These are phyloP conservation scores for Venturia asperata DNA, from an alignment of 2,329 filamentous ascomycete species.

Conservation along the genomic window DNA sequence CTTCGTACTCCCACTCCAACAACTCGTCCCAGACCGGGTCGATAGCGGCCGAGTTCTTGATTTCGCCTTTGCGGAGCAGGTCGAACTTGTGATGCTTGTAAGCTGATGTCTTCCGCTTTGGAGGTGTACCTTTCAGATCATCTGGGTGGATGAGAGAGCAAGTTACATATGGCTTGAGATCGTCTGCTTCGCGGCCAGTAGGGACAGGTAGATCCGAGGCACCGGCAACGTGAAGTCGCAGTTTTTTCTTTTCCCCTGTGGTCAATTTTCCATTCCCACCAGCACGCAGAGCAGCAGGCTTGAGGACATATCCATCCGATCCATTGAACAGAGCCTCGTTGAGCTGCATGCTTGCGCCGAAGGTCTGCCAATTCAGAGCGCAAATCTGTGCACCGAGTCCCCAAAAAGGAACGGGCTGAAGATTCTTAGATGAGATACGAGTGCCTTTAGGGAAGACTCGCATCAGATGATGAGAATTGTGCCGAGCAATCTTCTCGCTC, in stretches of 20 bases:
- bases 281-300: conserved; percentile 70
- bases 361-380: conserved; percentile 87
- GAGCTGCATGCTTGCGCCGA: conserved; percentile 91
- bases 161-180: conserved; percentile 58
- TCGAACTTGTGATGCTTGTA: conserved; percentile 56
- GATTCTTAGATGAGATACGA: conserved; percentile 75
- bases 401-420: conserved; percentile 82
- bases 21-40: conserved; percentile 61
- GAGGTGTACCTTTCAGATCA: conserved; percentile 40
- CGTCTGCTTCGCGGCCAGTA: conserved; percentile 43
- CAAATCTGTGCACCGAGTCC: conserved; percentile 82
- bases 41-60: conserved; percentile 50
- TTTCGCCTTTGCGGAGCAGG: conserved; percentile 46
- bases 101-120: conserved; percentile 54
- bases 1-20: conserved; percentile 61
- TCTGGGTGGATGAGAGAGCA: conserved; percentile 57
- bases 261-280: conserved; percentile 48
- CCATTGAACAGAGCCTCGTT: conserved; percentile 87
- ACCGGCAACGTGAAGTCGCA: conserved; percentile 54
- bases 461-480: conserved; percentile 79
- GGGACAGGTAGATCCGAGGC: conserved; percentile 55
- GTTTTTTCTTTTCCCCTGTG: conserved; percentile 40
- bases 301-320: conserved; percentile 76
- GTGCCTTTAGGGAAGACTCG: conserved; percentile 80
- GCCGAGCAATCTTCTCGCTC: conserved; percentile 49